These are phyloP conservation scores for Metschnikowia henanensis DNA, from an alignment of 805 yeast species.

Conservation along the genomic window DNA sequence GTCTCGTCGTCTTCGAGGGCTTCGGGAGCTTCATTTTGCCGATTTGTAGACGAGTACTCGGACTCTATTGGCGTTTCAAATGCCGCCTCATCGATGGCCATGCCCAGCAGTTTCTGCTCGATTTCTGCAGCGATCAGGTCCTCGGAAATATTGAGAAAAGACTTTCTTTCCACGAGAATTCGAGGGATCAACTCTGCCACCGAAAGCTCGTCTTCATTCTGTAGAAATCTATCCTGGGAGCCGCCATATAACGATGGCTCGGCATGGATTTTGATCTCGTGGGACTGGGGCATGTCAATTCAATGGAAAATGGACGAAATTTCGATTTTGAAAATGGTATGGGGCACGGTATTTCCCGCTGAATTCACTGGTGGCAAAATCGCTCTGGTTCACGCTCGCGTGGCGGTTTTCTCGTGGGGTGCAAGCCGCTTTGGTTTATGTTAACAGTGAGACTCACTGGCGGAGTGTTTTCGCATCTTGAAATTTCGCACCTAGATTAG, in stretches of 20 bases:
- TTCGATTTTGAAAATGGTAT: not conserved
- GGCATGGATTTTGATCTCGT: constrained; percentile 21
- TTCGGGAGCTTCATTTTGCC: not conserved
- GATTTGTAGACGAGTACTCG: constrained; percentile 2
- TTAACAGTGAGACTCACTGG: too few species aligned
- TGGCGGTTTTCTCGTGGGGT: too few species aligned
- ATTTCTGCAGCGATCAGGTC: constrained; percentile 50
- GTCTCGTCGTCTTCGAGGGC: constrained; percentile 17
- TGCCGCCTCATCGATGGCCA: constrained; percentile 5
- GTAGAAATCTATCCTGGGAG: constrained; percentile 37
- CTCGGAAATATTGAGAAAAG: constrained; percentile 61
- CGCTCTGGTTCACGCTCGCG: too few species aligned
- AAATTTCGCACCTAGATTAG: too few species aligned
- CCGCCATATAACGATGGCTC: constrained; percentile 32
- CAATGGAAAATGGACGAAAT: not conserved
- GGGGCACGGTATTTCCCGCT: not conserved
- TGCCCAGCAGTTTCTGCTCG: constrained; percentile 14
- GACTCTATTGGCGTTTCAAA: constrained; percentile 1
- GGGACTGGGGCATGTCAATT: constrained; percentile 9
- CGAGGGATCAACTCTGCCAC: constrained; percentile 58
- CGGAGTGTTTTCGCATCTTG: too few species aligned
- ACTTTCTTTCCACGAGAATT: constrained; percentile 57
- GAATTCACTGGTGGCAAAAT: too few species aligned
- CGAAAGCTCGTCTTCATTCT: constrained; percentile 44
- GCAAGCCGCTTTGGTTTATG: too few species aligned